Evolutionary conservation across 371 early-diverging fungal genomes (phyloP), one percentile per base, ranked within the genome.

Genomic region (Scutellospora calospora): DNA sequence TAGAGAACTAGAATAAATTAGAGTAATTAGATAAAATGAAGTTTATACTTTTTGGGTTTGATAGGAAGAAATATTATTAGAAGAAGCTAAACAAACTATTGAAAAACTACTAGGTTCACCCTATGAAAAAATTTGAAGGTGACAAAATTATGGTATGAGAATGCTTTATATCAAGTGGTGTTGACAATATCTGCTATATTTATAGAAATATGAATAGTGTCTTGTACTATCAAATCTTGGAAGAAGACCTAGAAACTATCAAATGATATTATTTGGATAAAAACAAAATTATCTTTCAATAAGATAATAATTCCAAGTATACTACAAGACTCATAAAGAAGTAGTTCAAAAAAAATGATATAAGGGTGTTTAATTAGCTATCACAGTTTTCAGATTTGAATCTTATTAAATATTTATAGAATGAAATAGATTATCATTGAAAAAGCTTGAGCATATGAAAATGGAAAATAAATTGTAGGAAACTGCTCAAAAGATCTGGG

Each of bases 91-190:
- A 57, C 35, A 16, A 33, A 59, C 38, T 33, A 27, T 35, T 75
- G 11, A 12, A 5, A 22, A 6, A 31, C 2, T 2, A 33, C 3
- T 22, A 59, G 11, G 38, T 75, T 38, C 55, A 75, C 18, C 59
- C 20, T 45, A 75, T 31, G 25, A 59, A 59, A 29, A 75, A 75
- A 31, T 75, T 59, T 60, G 35, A 31, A 27, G n/a, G 5, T 59
- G 60, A 27, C n/a, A 75, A 59, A 8, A 45, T 75, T 25, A 75
- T 75, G 41, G 60, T 59, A n/a, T 75, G 60, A 31, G 35, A 38
- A 4, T 72, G 29, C 51, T 51, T 71, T 54, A 4, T 63, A 5
- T 54, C 54, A 54, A 12, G 3, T 54, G 14, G 14, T 54, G 14
- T 54, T 54, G 11, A 54, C 3, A 54, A 54, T 54, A 2, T 54